phyloP scores from a whole-genome alignment of 768 basidiomycete species.

The Fistulinella prunicolor region DNA sequence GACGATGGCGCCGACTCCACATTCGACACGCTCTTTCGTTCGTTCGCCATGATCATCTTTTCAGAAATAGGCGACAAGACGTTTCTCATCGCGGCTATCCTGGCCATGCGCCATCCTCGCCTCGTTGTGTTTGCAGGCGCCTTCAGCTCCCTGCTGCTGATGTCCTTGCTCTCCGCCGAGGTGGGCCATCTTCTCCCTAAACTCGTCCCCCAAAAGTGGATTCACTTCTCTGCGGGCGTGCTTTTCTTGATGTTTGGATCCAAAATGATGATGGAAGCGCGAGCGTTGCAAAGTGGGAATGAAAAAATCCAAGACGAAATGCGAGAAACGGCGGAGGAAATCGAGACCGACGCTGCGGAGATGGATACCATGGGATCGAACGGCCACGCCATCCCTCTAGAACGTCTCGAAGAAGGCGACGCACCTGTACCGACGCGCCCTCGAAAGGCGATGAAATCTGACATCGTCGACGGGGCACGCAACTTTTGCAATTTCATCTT shows the following conservation, averaged over 20 bases:
- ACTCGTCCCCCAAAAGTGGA: conserved; percentile 69
- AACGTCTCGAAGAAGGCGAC: conserved; percentile 73
- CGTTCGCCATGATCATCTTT: conserved; percentile 88
- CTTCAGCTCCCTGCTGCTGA: conserved; percentile 81
- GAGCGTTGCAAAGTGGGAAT: conserved; percentile 71
- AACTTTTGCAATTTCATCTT: conserved; percentile 82
- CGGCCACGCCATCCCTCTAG: conserved; percentile 57
- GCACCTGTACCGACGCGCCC: conserved; percentile 12
- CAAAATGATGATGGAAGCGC: conserved; percentile 86
- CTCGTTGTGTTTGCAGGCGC: conserved; percentile 85
- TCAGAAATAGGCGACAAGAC: conserved; percentile 98
- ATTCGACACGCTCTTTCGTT: conserved; percentile 60
- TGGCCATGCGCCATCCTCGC: conserved; percentile 90
- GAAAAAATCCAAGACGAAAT: conserved; percentile 92
- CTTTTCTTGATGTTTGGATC: conserved; percentile 90
- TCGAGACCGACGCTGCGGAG: conserved; percentile 72
- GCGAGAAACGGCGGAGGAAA: conserved; percentile 94
- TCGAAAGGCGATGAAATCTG: conserved; percentile 18
- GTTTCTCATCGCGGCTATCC: conserved; percentile 83
- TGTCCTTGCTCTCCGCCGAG: conserved; percentile 93
- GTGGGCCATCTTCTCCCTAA: conserved; percentile 88
- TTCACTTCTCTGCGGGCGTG: conserved; percentile 68
- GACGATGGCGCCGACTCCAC: conserved; percentile 11
- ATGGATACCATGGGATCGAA: conserved; percentile 31
- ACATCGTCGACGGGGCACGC: conserved; percentile 59